A percentile compares a stretch with the other conserved stretches of the same genome.
Evolutionary conservation across 306 rosid species (phyloP).

Genomic region (Parietaria judaica): DNA sequence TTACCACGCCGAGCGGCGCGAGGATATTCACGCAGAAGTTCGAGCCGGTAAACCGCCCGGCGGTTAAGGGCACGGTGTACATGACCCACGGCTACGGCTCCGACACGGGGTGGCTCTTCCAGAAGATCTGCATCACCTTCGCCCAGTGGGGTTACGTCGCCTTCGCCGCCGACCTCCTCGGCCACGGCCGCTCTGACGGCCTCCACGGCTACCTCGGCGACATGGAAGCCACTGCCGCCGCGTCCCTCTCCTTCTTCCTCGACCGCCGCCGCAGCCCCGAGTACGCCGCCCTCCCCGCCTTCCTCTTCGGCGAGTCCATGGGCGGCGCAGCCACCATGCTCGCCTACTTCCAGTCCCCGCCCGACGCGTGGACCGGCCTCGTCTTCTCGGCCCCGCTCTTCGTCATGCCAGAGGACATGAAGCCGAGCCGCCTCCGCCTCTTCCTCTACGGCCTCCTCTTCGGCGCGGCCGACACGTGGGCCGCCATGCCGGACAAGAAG

Average conservation of each 20-base stretch:
- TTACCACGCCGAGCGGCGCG: slow-evolving; percentile 66
- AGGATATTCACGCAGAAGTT: slow-evolving; percentile 72
- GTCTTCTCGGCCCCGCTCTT: slow-evolving; percentile 88
- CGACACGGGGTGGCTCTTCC: slow-evolving; percentile 97
- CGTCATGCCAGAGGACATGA: slow-evolving; percentile 92
- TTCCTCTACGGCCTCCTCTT: slow-evolving; percentile 68
- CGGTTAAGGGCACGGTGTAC: slow-evolving; percentile 60
- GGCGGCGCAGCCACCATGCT: slow-evolving; percentile 68
- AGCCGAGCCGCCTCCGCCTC: slow-evolving; percentile 51
- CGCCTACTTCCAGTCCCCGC: slow-evolving; percentile 73
- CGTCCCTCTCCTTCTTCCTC: slow-evolving; percentile 66
- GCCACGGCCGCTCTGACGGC: slow-evolving; percentile 94
- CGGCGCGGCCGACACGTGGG: slow-evolving; percentile 94
- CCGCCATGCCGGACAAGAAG: slow-evolving; percentile 83
- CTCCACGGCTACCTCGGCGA: slow-evolving; percentile 89
- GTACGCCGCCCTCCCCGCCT: slow-evolving; percentile 57
- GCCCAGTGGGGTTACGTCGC: slow-evolving; percentile 91
- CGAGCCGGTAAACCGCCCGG: slow-evolving; percentile 37
- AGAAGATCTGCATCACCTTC: slow-evolving; percentile 72
- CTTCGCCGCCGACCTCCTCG: slow-evolving; percentile 85
- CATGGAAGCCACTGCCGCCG: slow-evolving; percentile 58
- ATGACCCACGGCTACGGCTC: slow-evolving; percentile 98
- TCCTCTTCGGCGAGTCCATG: slow-evolving; percentile 93
- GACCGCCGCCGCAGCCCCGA: slow-evolving; percentile 44
- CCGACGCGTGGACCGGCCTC: slow-evolving; percentile 76